Conservation (phyloP, 495 filamentous ascomycete genomes). For the Penicillium pancosmium region DNA sequence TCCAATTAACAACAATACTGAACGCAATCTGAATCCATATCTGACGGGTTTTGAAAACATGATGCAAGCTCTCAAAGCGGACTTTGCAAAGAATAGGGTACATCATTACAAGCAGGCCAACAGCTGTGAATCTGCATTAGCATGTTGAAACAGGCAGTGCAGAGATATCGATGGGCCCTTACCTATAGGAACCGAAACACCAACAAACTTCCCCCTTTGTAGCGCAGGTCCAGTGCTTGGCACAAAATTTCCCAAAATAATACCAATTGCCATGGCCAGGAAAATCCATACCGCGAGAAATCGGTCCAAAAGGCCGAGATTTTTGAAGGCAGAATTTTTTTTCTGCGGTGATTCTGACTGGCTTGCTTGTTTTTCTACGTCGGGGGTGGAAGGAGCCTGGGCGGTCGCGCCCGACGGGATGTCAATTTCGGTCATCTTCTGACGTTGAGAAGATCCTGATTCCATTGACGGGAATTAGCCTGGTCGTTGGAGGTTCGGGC, state of each 20-base stretch:
- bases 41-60: slow-evolving; percentile 58
- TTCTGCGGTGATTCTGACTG: slow-evolving; percentile 2
- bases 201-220: slow-evolving; percentile 72
- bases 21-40: slow-evolving; percentile 83
- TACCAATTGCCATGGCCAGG: slow-evolving; percentile 80
- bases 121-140: slow-evolving; percentile 46
- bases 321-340: slow-evolving; percentile 47
- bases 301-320: slow-evolving; percentile 70
- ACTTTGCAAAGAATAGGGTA: slow-evolving; percentile 94
- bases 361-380: slow-evolving; percentile 26
- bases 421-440: slow-evolving; percentile 1
- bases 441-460: slow-evolving; percentile 1
- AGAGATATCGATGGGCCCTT: slow-evolving; percentile 23
- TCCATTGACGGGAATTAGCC: neutral
- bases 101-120: slow-evolving; percentile 92
- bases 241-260: slow-evolving; percentile 82
- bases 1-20: slow-evolving; percentile 83
- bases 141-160: neutral
- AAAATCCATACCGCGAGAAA: slow-evolving; percentile 87
- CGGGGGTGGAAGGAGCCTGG: slow-evolving; percentile 6
- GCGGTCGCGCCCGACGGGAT: neutral
- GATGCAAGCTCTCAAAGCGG: slow-evolving; percentile 78
- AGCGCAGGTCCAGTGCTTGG: slow-evolving; percentile 61
- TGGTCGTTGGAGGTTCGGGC: neutral
- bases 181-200: slow-evolving; percentile 80